phyloP scores from a whole-genome alignment of 345 rosid genomes.

The Pelargonium nanum region DNA sequence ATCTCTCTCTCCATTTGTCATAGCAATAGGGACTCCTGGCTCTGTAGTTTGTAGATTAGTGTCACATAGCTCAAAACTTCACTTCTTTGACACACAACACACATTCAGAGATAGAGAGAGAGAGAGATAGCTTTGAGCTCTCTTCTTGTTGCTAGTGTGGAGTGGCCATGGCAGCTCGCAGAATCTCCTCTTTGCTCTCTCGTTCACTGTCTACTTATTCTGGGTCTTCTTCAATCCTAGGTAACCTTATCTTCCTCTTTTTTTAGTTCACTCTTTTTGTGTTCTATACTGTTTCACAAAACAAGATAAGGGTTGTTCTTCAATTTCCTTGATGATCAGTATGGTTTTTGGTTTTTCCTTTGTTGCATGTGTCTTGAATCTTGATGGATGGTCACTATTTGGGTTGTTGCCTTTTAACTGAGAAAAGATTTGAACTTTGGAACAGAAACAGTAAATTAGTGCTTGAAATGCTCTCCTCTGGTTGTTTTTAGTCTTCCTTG shows the following conservation, averaged over 20 bases:
- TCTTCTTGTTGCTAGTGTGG: neutral
- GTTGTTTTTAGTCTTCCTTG: too few relatives aligned
- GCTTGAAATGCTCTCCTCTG: neutral
- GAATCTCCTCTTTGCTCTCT: constrained; percentile 21
- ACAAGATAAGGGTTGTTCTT: neutral
- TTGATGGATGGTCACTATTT: neutral
- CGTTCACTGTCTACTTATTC: constrained; percentile 28
- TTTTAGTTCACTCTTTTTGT: constrained; percentile 7
- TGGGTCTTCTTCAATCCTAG: constrained; percentile 26
- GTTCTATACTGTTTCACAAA: neutral
- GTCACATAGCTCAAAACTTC: too few relatives aligned
- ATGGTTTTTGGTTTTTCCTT: neutral
- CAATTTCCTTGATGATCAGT: neutral
- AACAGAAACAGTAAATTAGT: neutral
- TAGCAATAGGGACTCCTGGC: neutral
- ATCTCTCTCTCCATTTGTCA: neutral
- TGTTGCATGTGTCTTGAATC: neutral
- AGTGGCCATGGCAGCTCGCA: constrained; percentile 45
- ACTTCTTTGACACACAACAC: too few relatives aligned
- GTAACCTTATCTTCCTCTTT: constrained; percentile 17
- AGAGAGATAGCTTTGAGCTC: neutral
- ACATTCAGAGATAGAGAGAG: neutral
- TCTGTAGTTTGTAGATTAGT: neutral
- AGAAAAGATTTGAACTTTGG: neutral
- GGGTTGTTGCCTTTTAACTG: neutral